Evolutionary conservation across 148 eudicot genomes (phyloP), one percentile per base, ranked within the genome.

Genomic region (Rhododendron ovatum): DNA sequence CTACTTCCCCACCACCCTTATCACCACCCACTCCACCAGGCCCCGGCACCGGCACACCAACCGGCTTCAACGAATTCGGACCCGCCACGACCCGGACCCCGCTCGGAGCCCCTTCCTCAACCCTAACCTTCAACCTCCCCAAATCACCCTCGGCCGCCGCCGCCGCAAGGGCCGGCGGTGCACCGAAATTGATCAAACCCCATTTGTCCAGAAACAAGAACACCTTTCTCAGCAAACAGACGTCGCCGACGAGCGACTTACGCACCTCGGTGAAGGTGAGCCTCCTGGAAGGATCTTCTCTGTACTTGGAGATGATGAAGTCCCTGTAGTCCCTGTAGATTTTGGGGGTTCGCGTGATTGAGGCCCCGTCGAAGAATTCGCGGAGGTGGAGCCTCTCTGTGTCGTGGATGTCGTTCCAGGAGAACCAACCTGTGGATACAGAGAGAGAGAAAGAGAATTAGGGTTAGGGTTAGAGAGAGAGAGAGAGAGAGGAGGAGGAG

Each of bases 271-370:
- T 91, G 81, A 98, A 98, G 0, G 93, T 91, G 22, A 98, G 92
- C 45, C 91, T 85, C 26, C 93, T 76, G 3, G 94, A 88, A 59
- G 96, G 95, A 35, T 94, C 95, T 84, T 98, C 98, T 35, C 98
- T 87, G 84, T 86, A 95, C 86, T 94, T 95, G 69, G 94, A 88
- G 67, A 98, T 94, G 59, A 98, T 95, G 86, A 94, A 98, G 82
- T 98, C 99, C 14, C 98, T 88, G 87, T 95, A 98, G 57, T 95
- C 99, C 85, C 95, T 94, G 92, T 98, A 98, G 53, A 98, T 91
- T 86, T 94, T 94, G 78, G 98, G 93, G n/a, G 95, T 88, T 37
- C 99, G 76, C 0, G 99, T 94, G 86, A 93, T 89, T 0, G 98
- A 95, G 84, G 89, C 89, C 3, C 90, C 95, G 87, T 95, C 96